A percentile compares a stretch with the other conserved stretches of the same genome.
Conservation (phyloP, 306 rosid species). For the Cucurbita pepo region DNA sequence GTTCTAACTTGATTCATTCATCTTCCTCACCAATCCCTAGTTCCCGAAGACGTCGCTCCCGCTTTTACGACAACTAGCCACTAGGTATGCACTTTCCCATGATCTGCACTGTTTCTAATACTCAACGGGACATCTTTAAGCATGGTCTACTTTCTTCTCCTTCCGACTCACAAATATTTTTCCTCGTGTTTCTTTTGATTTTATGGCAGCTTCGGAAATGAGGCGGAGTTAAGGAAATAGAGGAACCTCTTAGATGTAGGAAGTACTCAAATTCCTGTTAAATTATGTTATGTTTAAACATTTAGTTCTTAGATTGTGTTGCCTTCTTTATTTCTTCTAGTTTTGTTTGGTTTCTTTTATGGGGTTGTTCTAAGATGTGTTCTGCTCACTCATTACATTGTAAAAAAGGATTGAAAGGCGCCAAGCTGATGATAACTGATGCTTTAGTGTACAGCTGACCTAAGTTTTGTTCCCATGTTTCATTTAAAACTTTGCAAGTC, state of each 20-base stretch:
- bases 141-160: neutral
- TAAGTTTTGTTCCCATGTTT: neutral
- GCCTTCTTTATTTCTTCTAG: neutral
- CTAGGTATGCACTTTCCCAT: constrained; percentile 42
- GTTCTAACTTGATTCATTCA: constrained; percentile 4
- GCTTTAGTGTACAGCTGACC: neutral
- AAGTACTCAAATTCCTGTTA: neutral
- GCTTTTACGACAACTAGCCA: constrained; percentile 71
- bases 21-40: constrained; percentile 28
- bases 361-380: neutral
- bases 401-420: neutral
- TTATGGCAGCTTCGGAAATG: neutral
- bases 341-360: constrained; percentile 1
- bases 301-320: neutral
- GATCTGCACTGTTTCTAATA: neutral
- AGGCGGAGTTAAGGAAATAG: constrained; percentile 5
- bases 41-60: constrained; percentile 57
- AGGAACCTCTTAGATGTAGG: neutral
- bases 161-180: neutral
- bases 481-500: neutral
- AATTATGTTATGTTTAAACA: neutral
- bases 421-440: neutral
- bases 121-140: neutral
- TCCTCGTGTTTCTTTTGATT: neutral
- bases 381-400: neutral